Evolutionary conservation across 2,329 filamentous ascomycete species (phyloP), one percentile per base, ranked within the genome.

Genomic region (Alternaria brassicicola): DNA sequence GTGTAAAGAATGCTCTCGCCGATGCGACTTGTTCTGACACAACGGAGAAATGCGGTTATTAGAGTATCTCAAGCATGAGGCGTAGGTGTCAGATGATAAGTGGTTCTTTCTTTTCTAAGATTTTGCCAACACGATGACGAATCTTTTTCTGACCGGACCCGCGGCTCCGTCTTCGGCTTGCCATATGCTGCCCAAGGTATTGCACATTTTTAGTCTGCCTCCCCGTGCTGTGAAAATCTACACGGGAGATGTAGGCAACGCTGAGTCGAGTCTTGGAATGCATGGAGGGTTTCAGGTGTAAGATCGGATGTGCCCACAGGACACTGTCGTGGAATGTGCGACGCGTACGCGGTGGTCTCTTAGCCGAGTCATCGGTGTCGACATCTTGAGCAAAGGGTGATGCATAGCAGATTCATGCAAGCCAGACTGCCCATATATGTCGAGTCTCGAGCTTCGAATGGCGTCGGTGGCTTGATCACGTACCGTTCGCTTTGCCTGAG

Each of bases 1-100:
- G 21, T 25, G 38, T 17, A 45, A 25, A 30, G 26, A 25, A 36
- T 19, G 19, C 28, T n/a, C 19, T 26, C 28, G 31, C 38, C 6
- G 45, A n/a, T 31, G 13, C n/a, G 28, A 25, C 19, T 47, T 15
- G 10, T 28, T 41, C 47, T 36, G 50, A 43, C 31, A 46, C 17
- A 54, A 48, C 15, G 43, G 31, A 17, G 23, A 30, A 43, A 58
- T 45, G 36, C 23, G 10, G n/a, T 36, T 15, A 36, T 45, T 36
- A 41, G 21, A 48, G 36, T 5, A 12, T 13, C 36, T 43, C 25
- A 30, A 15, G 23, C 45, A 23, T 49, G 36, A 38, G 43, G 31
- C 31, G 17, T 45, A 39, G 49, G 42, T 25, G 51, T 51, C 46
- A 43, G 38, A 42, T 42, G 57, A 60, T 33, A 42, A 30, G 46